Evolutionary conservation across 176 grass and related monocot species (phyloP), one percentile per base, ranked within the genome.

Genomic region (Oropetium thomaeum): DNA sequence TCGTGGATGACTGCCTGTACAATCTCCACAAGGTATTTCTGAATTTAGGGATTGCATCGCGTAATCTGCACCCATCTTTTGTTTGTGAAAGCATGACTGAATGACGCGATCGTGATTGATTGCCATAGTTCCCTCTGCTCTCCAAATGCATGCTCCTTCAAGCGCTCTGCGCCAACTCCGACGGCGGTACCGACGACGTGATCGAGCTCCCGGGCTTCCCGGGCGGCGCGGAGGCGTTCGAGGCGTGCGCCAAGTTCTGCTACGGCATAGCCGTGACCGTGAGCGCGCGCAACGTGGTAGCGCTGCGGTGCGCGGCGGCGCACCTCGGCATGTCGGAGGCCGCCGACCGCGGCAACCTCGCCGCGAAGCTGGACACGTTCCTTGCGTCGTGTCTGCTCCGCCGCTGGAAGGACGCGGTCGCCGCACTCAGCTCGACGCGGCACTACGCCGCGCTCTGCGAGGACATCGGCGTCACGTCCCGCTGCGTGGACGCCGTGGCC

Each of bases 311-410:
- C 76, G 96, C 96, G 0, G 96, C 92, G 0, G 82, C 87, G 2
- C 93, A 84, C 78, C 96, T 99, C 20, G 90, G 87, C 70, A 99
- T 99, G 96, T 95, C 79, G 5, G 96, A 99, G 58, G 85, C 80
- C 34, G 82, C 87, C 25, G 96, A 99, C 79, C 69, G 85, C 6
- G 79, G 96, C 30, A 99, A 96, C 89, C 84, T 99, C 42, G 61
- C 77, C 27, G 85, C 76, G 26, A 99, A 96, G 83, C 91, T 99
- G 20, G 96, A 99, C 32, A 65, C 85, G 19, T 99, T 99, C 77
- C 87, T 99, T 13, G 82, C 62, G 7, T 99, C 89, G 8, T 99
- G 96, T 77, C 88, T 96, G 40, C 92, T 96, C 74, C 91, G 87
- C 13, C 89, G 96, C 6, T 99, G 96, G 96, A 99, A 92, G 84